These are phyloP conservation scores for Phytophthora aleatoria DNA, from an alignment of 352 stramenopile species.

Conservation along the genomic window DNA sequence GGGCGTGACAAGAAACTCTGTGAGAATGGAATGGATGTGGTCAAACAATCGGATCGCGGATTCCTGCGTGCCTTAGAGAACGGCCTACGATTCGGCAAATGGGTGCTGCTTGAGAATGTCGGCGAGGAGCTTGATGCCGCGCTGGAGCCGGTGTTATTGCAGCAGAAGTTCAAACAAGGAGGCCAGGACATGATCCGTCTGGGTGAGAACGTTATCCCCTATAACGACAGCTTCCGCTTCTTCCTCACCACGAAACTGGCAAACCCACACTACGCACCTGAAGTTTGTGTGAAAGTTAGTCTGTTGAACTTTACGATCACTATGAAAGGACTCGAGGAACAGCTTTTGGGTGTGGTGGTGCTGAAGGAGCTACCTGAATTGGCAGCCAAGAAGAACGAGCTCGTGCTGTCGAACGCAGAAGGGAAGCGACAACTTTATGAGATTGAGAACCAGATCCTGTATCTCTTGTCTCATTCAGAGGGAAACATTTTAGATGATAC, in stretches of 20 bases:
- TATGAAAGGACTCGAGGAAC: constrained; percentile 90
- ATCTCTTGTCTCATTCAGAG: constrained; percentile 90
- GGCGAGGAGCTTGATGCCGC: constrained; percentile 89
- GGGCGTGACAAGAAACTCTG: constrained; percentile 83
- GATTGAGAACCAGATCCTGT: constrained; percentile 93
- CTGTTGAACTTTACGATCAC: constrained; percentile 94
- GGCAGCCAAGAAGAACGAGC: constrained; percentile 90
- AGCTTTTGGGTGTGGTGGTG: constrained; percentile 89
- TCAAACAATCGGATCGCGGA: constrained; percentile 88
- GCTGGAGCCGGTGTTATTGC: constrained; percentile 89
- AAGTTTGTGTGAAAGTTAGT: constrained; percentile 93
- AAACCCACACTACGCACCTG: constrained; percentile 92
- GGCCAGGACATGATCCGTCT: constrained; percentile 92
- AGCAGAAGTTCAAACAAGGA: constrained; percentile 94
- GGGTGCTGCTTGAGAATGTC: constrained; percentile 91
- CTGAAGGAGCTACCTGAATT: constrained; percentile 91
- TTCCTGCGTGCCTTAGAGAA: constrained; percentile 91
- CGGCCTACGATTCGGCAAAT: constrained; percentile 91
- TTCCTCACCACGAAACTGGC: constrained; percentile 94
- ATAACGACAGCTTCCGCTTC: constrained; percentile 91
- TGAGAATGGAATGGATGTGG: constrained; percentile 92
- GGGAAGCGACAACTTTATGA: constrained; percentile 90
- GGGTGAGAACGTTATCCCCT: constrained; percentile 92
- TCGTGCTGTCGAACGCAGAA: constrained; percentile 89
- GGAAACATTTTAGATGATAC: constrained; percentile 94